phyloP scores from a whole-genome alignment of 495 filamentous ascomycete genomes.

The Apiosordaria backusii region DNA sequence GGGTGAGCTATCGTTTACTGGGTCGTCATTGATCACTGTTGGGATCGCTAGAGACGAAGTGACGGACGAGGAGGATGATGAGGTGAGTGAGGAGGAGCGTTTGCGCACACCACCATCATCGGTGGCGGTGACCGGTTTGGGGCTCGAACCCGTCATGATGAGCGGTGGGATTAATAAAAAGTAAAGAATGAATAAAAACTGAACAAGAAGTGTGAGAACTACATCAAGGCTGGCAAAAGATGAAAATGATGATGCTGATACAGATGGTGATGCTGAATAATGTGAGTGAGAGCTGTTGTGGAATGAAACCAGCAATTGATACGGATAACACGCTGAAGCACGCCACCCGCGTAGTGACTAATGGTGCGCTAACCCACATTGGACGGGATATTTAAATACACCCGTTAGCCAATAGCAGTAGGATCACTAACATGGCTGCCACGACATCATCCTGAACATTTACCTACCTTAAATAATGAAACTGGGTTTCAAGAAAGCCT shows the following conservation, averaged over 20 bases:
- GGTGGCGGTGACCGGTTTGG: no score
- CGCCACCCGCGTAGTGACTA: not conserved
- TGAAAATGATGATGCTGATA: not conserved
- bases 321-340: not conserved
- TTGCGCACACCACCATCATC: not conserved
- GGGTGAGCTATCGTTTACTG: not conserved
- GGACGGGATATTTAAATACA: not conserved
- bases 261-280: not conserved
- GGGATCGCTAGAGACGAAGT: not conserved
- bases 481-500: no score
- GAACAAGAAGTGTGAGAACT: not conserved
- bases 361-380: not conserved
- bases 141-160: not conserved
- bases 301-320: not conserved
- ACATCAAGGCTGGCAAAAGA: not conserved
- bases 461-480: no score
- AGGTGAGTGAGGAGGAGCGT: not conserved
- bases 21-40: not conserved
- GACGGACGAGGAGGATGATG: not conserved
- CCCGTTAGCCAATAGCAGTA: not conserved
- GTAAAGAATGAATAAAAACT: not conserved
- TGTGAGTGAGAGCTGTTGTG: not conserved
- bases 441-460: not conserved
- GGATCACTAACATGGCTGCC: not conserved
- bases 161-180: not conserved